A percentile compares a stretch with the other conserved stretches of the same genome.
Conservation (phyloP, 176 grass and related monocot genomes). For the Aegilops sharonensis region DNA sequence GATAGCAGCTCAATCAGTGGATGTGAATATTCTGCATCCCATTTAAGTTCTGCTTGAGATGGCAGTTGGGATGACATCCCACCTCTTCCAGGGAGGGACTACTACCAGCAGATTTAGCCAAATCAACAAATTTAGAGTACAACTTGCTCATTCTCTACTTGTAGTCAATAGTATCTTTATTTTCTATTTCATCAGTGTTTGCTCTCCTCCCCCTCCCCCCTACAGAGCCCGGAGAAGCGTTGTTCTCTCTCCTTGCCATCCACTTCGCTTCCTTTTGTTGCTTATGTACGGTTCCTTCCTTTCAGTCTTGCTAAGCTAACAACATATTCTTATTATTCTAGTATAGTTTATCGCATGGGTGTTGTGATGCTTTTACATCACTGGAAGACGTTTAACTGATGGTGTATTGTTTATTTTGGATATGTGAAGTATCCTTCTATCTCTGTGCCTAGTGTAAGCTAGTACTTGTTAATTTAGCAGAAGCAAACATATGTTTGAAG, state of each 20-base stretch:
- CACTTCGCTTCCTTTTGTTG: slow-evolving; percentile 41
- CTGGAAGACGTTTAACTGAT: not conserved
- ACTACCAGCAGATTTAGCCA: slow-evolving; percentile 37
- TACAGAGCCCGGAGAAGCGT: slow-evolving; percentile 61
- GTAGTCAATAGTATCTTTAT: slow-evolving; percentile 22
- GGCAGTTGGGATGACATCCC: slow-evolving; percentile 65
- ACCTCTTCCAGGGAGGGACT: slow-evolving; percentile 54
- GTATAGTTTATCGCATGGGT: not conserved
- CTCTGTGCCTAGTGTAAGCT: slow-evolving; percentile 1
- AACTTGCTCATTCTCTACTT: slow-evolving; percentile 3
- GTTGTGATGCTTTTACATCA: not conserved
- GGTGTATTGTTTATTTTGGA: not conserved
- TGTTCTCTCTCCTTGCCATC: slow-evolving; percentile 48
- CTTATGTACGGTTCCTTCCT: slow-evolving; percentile 43
- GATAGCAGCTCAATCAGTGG: slow-evolving; percentile 18
- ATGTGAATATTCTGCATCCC: slow-evolving; percentile 32
- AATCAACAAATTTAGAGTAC: slow-evolving; percentile 58
- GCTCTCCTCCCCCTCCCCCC: not conserved
- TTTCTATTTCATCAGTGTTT: not conserved
- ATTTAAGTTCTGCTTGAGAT: slow-evolving; percentile 42
- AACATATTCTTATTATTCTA: not conserved
- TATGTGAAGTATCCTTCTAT: not conserved
- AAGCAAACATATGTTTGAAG: slow-evolving; percentile 1
- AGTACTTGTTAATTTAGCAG: slow-evolving; percentile 16
- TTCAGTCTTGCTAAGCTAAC: slow-evolving; percentile 6